A percentile compares a stretch with the other conserved stretches of the same genome.
phyloP scores from a whole-genome alignment of 495 filamentous ascomycete genomes.

The Podospora tetraspora region DNA sequence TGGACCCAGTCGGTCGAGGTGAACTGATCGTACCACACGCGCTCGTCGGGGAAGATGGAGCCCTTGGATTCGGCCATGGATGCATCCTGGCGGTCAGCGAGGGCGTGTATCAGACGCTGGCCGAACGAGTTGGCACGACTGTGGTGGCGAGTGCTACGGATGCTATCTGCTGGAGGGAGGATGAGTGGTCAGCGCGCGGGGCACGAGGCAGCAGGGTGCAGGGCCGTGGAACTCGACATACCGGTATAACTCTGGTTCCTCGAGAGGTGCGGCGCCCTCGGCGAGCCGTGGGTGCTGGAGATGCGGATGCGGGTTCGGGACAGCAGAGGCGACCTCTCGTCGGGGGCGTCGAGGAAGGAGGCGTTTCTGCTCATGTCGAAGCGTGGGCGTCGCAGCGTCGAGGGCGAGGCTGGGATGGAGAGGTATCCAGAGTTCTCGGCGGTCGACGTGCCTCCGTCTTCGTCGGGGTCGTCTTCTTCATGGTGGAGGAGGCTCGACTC shows the following conservation, averaged over 20 bases:
- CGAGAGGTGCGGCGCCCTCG: slow-evolving; percentile 35
- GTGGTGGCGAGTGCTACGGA: slow-evolving; percentile 57
- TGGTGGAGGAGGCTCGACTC: slow-evolving; percentile 1
- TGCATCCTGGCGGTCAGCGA: slow-evolving; percentile 41
- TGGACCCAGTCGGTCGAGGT: slow-evolving; percentile 98
- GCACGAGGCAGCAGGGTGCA: neutral
- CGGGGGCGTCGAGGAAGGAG: slow-evolving; percentile 34
- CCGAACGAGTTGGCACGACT: slow-evolving; percentile 61
- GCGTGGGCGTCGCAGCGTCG: slow-evolving; percentile 22
- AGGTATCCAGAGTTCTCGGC: slow-evolving; percentile 16
- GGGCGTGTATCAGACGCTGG: slow-evolving; percentile 46
- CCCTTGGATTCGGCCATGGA: slow-evolving; percentile 55
- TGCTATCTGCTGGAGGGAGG: slow-evolving; percentile 27
- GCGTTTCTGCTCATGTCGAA: slow-evolving; percentile 23
- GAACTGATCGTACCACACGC: slow-evolving; percentile 99
- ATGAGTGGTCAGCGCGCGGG: neutral
- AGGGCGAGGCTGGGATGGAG: slow-evolving; percentile 31
- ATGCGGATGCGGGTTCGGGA: slow-evolving; percentile 41
- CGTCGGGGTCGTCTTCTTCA: slow-evolving; percentile 12
- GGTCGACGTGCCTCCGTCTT: neutral
- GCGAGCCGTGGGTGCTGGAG: slow-evolving; percentile 35
- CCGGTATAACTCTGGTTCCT: slow-evolving; percentile 46
- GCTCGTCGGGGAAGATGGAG: slow-evolving; percentile 65
- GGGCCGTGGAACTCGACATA: slow-evolving; percentile 19
- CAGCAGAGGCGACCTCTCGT: slow-evolving; percentile 46